phyloP scores from a whole-genome alignment of 306 rosid genomes.

The Dalbergia oliveri region DNA sequence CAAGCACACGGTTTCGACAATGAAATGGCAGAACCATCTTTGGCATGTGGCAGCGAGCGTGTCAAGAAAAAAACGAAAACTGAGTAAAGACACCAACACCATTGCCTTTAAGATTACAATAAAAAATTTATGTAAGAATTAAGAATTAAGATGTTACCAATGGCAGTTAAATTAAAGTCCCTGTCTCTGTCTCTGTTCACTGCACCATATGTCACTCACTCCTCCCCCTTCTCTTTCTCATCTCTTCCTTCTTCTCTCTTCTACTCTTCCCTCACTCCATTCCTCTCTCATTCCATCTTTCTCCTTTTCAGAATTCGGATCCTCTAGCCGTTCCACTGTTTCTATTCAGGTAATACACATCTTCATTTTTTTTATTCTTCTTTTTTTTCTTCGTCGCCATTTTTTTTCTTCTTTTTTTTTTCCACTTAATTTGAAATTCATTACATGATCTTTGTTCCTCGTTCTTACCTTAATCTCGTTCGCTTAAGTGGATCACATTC shows the following conservation, averaged over 20 bases:
- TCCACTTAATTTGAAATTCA: background rate
- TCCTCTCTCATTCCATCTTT: background rate
- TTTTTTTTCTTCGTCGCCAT: background rate
- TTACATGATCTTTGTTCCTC: background rate
- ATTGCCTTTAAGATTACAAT: background rate
- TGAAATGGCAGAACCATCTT: background rate
- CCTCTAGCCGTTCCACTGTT: background rate
- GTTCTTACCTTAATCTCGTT: slow-evolving; percentile 19
- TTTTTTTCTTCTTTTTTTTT: background rate
- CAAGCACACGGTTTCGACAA: slow-evolving; percentile 6
- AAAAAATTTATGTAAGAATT: slow-evolving; percentile 4
- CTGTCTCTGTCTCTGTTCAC: slow-evolving; percentile 19
- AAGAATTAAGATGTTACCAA: slow-evolving; percentile 16
- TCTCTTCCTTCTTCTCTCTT: slow-evolving; percentile 9
- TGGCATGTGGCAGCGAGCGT: slow-evolving; percentile 51
- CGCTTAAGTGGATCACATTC: slow-evolving; percentile 7
- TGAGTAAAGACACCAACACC: background rate
- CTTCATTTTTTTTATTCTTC: background rate
- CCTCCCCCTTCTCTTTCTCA: background rate
- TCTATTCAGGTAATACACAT: slow-evolving; percentile 43
- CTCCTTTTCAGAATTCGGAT: slow-evolving; percentile 24
- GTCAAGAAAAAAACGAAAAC: slow-evolving; percentile 36
- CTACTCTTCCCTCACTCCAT: slow-evolving; percentile 22
- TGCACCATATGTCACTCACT: background rate
- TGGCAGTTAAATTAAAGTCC: slow-evolving; percentile 53